Base-by-base conservation (phyloP, 1,139 yeast genomes). In the Eremothecium gossypii region DNA sequence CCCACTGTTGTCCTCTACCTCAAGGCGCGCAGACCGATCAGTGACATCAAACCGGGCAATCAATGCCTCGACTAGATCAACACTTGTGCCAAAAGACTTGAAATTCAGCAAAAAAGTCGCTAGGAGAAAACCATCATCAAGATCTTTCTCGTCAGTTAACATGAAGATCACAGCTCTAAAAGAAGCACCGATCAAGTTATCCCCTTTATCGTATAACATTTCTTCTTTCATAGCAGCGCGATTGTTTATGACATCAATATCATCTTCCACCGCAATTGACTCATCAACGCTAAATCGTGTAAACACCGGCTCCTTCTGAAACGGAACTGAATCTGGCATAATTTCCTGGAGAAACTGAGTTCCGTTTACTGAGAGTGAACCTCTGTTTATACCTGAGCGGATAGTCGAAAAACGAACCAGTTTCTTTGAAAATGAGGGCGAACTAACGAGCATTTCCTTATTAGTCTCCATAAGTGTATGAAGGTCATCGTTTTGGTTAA, bases 41-140 rank as follows among this genome's bases (percentile, higher is more conserved):
- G 64, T 58, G 9, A 76, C 64, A 51, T 78, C 85, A 63, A 79
- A 84, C 50, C 95, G 67, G 8, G 73, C 63, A 39, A 83, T 76
- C 42, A 91, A 68, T 48, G 76, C 80, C 54, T 81, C 85, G 36
- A 84, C 70, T 31, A 91, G 68, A 46, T 82, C 89, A 38, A 70
- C 66, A 1, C 94, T 79, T 38, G 71, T 72, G 1, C 91, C 75
- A 63, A 83, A 89, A 43, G 78, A 73, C 53, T 93, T 71, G 65
- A 84, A 89, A 36, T 91, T 82, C 42, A 86, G 69, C 65, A 87
- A 79, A 58, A 89, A 86, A 0, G 94, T 77, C 0, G 93, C 76
- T 4, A 77, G 71, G 49, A 83, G 77, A 52, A 80, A 77, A 44
- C 78, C 77, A 48, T 80, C 86, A 2, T 87, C 83, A 2, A 77